Evolutionary conservation across 2,329 filamentous ascomycete species (phyloP), one percentile per base, ranked within the genome.

Genomic region (Fusarium humuli): DNA sequence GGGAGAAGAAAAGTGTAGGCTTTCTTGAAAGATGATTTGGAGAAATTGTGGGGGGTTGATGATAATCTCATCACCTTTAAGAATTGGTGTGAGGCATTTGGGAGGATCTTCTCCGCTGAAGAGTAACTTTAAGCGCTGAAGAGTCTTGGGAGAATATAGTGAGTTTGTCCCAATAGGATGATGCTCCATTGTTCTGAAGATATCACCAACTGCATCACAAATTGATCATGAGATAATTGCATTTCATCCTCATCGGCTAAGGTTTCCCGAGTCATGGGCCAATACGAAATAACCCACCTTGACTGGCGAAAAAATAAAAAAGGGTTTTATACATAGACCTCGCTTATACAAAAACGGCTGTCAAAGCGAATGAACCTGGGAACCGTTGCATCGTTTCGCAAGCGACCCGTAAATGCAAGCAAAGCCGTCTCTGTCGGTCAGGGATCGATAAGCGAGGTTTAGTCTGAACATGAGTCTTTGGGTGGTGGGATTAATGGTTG

Each of bases 341-440:
- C 60, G 60, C 60, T 64, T 57, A 64, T 44, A 53, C 37, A 14
- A 52, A 47, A 57, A 45, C 6, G 29, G 53, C 25, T 49, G 62
- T n/a, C 52, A 64, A 74, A 62, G 70, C 72, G 70, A 70, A 14
- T 67, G 29, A 46, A n/a, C 34, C 34, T 37, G 18, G 34, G 34
- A 25, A 42, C 45, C 50, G 69, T 73, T 68, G 54, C 65, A 70
- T 71, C 72, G 73, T 71, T 75, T 75, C 64, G 73, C 23, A 75
- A 55, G 70, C 73, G 73, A 75, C 61, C 29, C 47, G 49, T 30
- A 6, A 20, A 48, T 52, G 41, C 29, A 65, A 71, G 65, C 48
- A 50, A 49, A 32, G n/a, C 49, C 18, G 34, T 37, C 18, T 37
- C 34, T 11, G 34, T 37, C 34, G 22, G 22, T 14, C 49, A 53